These are phyloP conservation scores for Coemansia sp. DNA, from an alignment of 192 early-diverging fungal genomes.

Conservation along the genomic window DNA sequence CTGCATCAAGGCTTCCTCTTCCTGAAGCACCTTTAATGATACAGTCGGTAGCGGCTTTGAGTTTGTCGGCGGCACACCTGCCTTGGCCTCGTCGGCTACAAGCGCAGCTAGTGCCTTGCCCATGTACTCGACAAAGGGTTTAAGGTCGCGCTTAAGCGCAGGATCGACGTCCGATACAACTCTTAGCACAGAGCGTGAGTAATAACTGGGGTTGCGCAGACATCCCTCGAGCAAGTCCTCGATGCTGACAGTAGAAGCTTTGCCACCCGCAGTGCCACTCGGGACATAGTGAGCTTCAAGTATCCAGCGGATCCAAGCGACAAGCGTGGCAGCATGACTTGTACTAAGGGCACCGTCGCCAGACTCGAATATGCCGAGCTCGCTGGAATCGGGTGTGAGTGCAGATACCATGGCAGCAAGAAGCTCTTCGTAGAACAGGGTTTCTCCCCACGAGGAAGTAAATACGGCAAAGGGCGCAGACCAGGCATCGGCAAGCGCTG, in stretches of 20 bases:
- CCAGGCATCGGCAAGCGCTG: slow-evolving; percentile 50
- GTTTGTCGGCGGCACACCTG: not conserved
- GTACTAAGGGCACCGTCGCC: slow-evolving; percentile 30
- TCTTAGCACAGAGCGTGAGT: slow-evolving; percentile 49
- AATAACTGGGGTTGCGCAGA: slow-evolving; percentile 61
- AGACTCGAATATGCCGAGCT: slow-evolving; percentile 32
- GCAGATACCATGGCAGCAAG: slow-evolving; percentile 25
- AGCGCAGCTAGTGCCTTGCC: slow-evolving; percentile 50
- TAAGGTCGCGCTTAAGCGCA: slow-evolving; percentile 35
- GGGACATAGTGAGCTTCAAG: slow-evolving; percentile 33
- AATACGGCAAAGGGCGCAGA: slow-evolving; percentile 43
- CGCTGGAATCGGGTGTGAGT: slow-evolving; percentile 27
- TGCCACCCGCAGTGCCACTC: slow-evolving; percentile 1
- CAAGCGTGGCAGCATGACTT: slow-evolving; percentile 60
- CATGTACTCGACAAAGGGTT: slow-evolving; percentile 55
- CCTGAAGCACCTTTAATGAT: slow-evolving; percentile 20
- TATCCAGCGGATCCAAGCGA: slow-evolving; percentile 62
- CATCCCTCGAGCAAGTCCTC: slow-evolving; percentile 63
- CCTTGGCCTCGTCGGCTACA: slow-evolving; percentile 22
- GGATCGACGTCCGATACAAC: slow-evolving; percentile 32
- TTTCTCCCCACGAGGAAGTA: slow-evolving; percentile 44
- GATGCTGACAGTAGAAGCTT: slow-evolving; percentile 26
- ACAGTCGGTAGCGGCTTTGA: not conserved
- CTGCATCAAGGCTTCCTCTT: slow-evolving; percentile 42
- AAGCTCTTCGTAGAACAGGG: slow-evolving; percentile 43